Evolutionary conservation across 331 rosid genomes (phyloP), one percentile per base, ranked within the genome.

Genomic region (Ulmus americana): DNA sequence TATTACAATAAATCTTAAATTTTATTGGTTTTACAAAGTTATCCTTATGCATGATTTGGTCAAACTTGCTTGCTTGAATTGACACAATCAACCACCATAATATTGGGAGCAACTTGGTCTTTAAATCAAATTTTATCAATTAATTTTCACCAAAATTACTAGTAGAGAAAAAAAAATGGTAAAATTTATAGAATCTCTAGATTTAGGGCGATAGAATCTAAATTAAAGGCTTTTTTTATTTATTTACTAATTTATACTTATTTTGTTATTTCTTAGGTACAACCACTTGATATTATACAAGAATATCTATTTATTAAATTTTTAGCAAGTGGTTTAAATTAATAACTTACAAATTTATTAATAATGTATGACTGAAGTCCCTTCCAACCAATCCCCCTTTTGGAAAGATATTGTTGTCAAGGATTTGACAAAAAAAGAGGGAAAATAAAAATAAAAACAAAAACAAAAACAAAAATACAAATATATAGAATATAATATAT

Each of bases 361-460:
- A 12, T 18, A 18, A 44, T 47, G n/a, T 47, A 0, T 39, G n/a
- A 3, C 6, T 18, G 2, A 40, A 57, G 58, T 16, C 64, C 65
- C 57, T 64, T 45, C 48, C 64, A 57, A 61, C 72, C 5, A 68
- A 15, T 46, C 13, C 56, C 14, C 46, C 16, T 45, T 38, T 42
- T 35, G 65, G 51, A 16, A 8, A 40, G 5, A 38, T 11, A 22
- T 57, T 44, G 49, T 28, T 57, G 48, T 68, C 58, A 35, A 57
- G 50, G 47, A 68, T 68, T 15, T 10, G 50, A 47, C 59, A n/a
- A n/a, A 49, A 49, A 13, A 12, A 49, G 5, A 12, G 18, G 53
- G 15, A 12, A 6, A 11, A 4, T 11, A 20, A 20, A 16, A 12
- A 16, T 7, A 48, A 49, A 18, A 49, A n/a, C 8, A 4, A 8